These are phyloP conservation scores for Zelonia costaricensis DNA, from an alignment of 208 protist genomes.

Conservation along the genomic window DNA sequence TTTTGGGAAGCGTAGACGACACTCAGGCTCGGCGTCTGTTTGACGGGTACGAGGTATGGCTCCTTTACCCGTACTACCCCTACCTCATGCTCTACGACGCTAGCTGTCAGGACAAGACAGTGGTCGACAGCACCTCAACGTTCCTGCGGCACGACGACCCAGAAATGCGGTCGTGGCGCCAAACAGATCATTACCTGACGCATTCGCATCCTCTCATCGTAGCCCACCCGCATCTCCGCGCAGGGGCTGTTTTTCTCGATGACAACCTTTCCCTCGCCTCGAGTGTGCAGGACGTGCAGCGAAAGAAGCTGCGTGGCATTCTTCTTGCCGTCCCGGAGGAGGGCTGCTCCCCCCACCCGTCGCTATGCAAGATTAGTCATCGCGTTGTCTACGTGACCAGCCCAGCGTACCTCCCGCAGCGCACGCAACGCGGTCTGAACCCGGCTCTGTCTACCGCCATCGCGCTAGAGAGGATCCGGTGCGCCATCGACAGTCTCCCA, in stretches of 20 bases:
- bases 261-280: constrained; percentile 29
- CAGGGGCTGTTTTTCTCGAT: constrained; percentile 53
- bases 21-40: constrained; percentile 2
- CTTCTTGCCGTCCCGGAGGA: constrained; percentile 72
- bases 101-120: neutral
- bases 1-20: constrained; percentile 20
- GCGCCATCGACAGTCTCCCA: constrained; percentile 5
- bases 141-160: constrained; percentile 54
- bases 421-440: constrained; percentile 69
- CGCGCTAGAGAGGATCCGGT: constrained; percentile 65
- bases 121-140: constrained; percentile 1
- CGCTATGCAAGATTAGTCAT: constrained; percentile 25
- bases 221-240: constrained; percentile 29
- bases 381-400: constrained; percentile 44
- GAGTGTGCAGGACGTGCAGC: constrained; percentile 26
- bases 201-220: constrained; percentile 40
- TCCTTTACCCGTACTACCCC: constrained; percentile 81
- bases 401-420: constrained; percentile 31
- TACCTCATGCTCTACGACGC: constrained; percentile 47
- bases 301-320: constrained; percentile 42
- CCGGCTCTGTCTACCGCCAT: constrained; percentile 64
- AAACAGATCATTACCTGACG: constrained; percentile 34
- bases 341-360: constrained; percentile 50
- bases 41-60: constrained; percentile 61
- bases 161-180: constrained; percentile 34